Evolutionary conservation across 169 alveolate genomes (phyloP), one percentile per base, ranked within the genome.

Genomic region (Cryptosporidium felis): DNA sequence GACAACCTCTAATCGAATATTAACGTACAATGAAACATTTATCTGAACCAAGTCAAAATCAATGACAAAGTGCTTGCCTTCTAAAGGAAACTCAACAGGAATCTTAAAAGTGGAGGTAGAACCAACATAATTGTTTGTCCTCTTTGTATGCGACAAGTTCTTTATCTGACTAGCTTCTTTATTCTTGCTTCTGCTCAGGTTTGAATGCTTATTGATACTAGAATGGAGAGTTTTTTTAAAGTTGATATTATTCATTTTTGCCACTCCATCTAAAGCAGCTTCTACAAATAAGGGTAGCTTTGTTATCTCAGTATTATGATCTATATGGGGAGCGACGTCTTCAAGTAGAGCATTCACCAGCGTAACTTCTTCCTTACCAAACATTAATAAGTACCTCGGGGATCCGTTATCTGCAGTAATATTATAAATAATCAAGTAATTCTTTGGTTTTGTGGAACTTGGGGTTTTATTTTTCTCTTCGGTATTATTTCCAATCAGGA

Each of bases 251-350:
- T 30, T 26, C 5, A 32, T 36, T 30, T 16, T 34, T 53, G 14
- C 5, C 26, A 56, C 26, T 14, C 46, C 65, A 36, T 32, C 16
- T 18, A 51, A 34, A 12, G 67, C 42, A 34, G 85, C 85, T 36
- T 74, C 74, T 23, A 56, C 6, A n/a, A 74, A 36, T 41, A 74
- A 74, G 16, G 85, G 85, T 53, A 74, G 32, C 32, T 53, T 74
- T 36, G 21, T 53, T 53, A 36, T 40, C 5, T 32, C n/a, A 0
- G 44, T 74, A 36, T 74, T 53, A 56, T 74, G 85, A 41, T 44
- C 44, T 21, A 74, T 53, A 14, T 32, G 18, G 8, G 85, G 85
- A 38, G 85, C 65, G 14, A 49, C 18, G 12, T 49, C 67, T 38
- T 74, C 28, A 12, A 74, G 26, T 21, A 74, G 36, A 23, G 40